Evolutionary conservation across 352 stramenopile genomes (phyloP).

Genomic region (Globisporangium carolinianum): DNA sequence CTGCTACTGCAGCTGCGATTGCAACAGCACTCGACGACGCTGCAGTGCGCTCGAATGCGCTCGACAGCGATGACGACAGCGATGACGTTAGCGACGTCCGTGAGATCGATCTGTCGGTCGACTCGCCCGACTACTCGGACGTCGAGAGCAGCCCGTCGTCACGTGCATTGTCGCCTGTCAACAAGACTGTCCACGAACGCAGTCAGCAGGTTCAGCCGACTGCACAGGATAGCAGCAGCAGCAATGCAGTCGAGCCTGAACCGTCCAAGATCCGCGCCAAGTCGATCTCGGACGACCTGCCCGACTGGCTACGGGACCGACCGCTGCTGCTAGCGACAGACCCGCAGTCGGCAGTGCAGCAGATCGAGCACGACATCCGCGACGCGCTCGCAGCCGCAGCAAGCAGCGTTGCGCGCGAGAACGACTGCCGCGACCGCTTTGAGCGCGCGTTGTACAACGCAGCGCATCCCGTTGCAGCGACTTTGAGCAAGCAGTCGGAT

Average conservation of each 20-base stretch:
- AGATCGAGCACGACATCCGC: conserved; percentile 59
- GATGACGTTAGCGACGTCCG: conserved; percentile 4
- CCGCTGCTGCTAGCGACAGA: neutral
- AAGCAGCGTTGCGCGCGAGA: conserved; percentile 26
- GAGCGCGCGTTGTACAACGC: conserved; percentile 20
- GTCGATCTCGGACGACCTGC: conserved; percentile 10
- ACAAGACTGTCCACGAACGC: neutral
- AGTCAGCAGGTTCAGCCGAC: no score
- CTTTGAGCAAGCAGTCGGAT: neutral
- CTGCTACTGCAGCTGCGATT: neutral
- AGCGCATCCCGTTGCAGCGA: conserved; percentile 1
- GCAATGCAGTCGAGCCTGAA: neutral
- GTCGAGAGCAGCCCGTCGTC: conserved; percentile 5
- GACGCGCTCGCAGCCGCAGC: conserved; percentile 44
- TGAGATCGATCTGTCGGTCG: conserved; percentile 4
- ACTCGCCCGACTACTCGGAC: conserved; percentile 11
- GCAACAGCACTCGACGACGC: neutral
- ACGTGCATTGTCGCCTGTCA: neutral
- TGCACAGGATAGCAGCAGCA: neutral
- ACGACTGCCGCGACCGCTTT: conserved; percentile 33
- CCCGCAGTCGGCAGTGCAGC: conserved; percentile 22
- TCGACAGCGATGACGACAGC: neutral
- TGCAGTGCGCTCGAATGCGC: no score
- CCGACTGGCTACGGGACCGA: conserved; percentile 15
- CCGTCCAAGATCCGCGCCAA: neutral